Base-by-base conservation (phyloP, 495 filamentous ascomycete genomes). In the Chaetomium tenue region DNA sequence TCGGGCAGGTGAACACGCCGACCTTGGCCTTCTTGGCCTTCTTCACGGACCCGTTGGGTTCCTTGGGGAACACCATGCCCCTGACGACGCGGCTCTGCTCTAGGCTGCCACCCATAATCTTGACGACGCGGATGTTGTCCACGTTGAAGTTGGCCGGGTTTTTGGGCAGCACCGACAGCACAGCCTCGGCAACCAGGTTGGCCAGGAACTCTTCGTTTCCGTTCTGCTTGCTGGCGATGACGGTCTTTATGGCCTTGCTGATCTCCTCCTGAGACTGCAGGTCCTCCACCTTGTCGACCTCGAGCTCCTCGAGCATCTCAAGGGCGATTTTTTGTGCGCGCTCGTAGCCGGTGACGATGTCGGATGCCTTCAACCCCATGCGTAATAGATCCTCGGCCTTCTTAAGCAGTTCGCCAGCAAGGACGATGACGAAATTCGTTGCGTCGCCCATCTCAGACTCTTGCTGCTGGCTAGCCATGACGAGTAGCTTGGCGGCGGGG, bases 81-180 rank as follows among this genome's bases (percentile, higher is more conserved):
- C 90, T 97, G 42, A 99, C 89, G 25, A 99, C 94, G 65, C 87
- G 86, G 72, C 90, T 94, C 77, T 98, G 93, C 72, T 91, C 90
- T 72, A 98, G 82, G 73, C 88, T 91, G 63, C 95, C 94, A 67
- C 95, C 95, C 95, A 99, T 97, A 69, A 99, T 98, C 82, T 99
- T 99, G 63, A 99, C 95, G 63, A 99, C 95, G 56, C 95, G 91
- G 67, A 99, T 87, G 74, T 98, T 99, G 82, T 99, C 95, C 68
- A 99, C 95, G 78, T 98, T 99, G 82, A 99, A 99, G 81, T 97
- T 97, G 74, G 82, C 75, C n/a, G 95, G 90, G 80, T 98, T 95
- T 82, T 97, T 98, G 64, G 95, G 95, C 53, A 98, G 85, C 5
- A 99, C 95, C 56, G 91, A 87, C 58, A 97, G 86, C 26, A 98